Base-by-base conservation (phyloP, 2,329 filamentous ascomycete species). In the Claviceps paspali region DNA sequence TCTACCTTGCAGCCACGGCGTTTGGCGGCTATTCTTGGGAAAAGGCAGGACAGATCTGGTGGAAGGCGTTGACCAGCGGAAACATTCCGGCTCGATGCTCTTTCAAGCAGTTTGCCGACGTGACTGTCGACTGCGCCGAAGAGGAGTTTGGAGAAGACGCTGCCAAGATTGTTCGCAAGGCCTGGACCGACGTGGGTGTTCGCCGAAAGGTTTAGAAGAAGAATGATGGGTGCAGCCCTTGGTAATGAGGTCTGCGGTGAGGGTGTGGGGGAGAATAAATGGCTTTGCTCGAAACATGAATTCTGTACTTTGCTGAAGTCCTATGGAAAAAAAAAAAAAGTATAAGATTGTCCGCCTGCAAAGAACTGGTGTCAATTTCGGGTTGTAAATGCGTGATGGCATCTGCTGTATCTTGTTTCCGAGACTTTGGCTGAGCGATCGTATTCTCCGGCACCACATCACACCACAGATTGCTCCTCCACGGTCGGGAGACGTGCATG, bases 11-110 rank as follows among this genome's bases (percentile, higher is more conserved):
- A 9, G 52, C 66, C 2, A 50, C 56, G 4, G 58, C 53, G 2
- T 62, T 73, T 43, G 68, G 67, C 11, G 69, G 70, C 5, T 67
- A 62, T 47, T 63, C 64, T 4, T 74, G 63, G 64, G 66, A 70
- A 46, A 68, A 66, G 52, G 64, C 64, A 7, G 67, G 67, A 10
- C 60, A 64, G 43, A 65, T 69, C 40, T 70, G 65, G 66, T 70
- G 66, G 65, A 60, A 62, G 46, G 53, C 65, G 0, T 57, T 70
- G 59, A 57, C 48, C 14, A 62, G 59, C 24, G 62, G 62, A 14
- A 57, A 54, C 14, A 45, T 70, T 6, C 54, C 60, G 0, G 39
- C 54, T 12, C 50, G 48, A 9, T 64, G 60, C 46, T 64, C 53
- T 6, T 70, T 70, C 44, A 41, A 59, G 27, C 61, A 68, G 43